Base-by-base conservation (phyloP, 2,329 filamentous ascomycete genomes). In the Sclerotinia spermophila region DNA sequence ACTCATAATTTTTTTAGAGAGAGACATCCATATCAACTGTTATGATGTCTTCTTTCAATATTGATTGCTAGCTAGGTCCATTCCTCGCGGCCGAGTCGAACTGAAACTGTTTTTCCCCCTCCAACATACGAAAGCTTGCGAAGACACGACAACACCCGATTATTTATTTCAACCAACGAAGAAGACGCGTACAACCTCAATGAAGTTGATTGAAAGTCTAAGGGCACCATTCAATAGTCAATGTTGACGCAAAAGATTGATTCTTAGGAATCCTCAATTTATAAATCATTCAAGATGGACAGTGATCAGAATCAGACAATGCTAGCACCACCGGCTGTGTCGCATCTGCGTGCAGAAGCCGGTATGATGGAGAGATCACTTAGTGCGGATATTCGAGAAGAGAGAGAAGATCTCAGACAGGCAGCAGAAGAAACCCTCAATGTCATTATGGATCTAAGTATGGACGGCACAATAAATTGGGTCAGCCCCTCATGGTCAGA, bases 401-500 rank as follows among this genome's bases (percentile, higher is more conserved):
- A 98, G 83, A 89, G 94, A 73, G 92, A 97, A 79, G 95, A 98
- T 80, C 86, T 99, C 76, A 94, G 94, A 79, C 93, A 97, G 83
- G 96, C 95, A 55, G 96, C 95, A 66, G 95, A 98, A 82, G 93
- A 97, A 83, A 97, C 94, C 33, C 86, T 97, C 79, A 99, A 98
- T 81, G 92, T 97, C 74, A 97, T 99, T 80, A 87, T 99, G 79
- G 95, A 99, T 82, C 86, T 99, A 74, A 93, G 94, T 78, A 86
- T 98, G 70, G 92, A 97, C 79, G 93, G 93, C 74, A 91, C 89
- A 72, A 91, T 99, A 77, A 92, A 94, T 82, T 99, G 96, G 93
- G 94, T 97, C 77, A 98, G 95, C 80, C 93, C 94, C 19, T 97
- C 95, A 24, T 99, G 96, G 96, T 88, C 89, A 72, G 94, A 98